Percentiles rank a stretch among this genome's conserved stretches.
Evolutionary conservation across 345 rosid species (phyloP).

Genomic region (Zanthoxylum bungeanum): DNA sequence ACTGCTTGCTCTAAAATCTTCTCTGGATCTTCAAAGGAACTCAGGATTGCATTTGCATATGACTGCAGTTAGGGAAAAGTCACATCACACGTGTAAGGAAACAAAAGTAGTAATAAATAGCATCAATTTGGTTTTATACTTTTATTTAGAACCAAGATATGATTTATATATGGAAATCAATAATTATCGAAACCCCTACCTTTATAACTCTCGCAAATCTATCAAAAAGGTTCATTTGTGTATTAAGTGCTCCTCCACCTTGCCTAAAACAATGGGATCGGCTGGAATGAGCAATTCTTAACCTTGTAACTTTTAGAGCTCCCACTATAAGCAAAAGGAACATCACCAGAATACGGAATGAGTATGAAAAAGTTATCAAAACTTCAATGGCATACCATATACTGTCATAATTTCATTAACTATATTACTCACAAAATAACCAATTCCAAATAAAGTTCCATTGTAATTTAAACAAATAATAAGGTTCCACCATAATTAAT

Average conservation of each 20-base stretch:
- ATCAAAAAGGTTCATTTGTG: slow-evolving; percentile 65
- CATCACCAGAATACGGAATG: background rate
- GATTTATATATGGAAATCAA: slow-evolving; percentile 2
- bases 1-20: slow-evolving; percentile 76
- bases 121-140: background rate
- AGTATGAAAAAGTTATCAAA: background rate
- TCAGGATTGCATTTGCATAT: slow-evolving; percentile 68
- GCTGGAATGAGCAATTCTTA: slow-evolving; percentile 20
- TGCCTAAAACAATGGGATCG: slow-evolving; percentile 31
- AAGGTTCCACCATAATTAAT: background rate
- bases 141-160: background rate
- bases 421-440: background rate
- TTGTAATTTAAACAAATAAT: too few species aligned
- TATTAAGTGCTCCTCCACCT: slow-evolving; percentile 52
- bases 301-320: slow-evolving; percentile 22
- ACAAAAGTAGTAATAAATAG: background rate
- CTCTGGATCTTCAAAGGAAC: slow-evolving; percentile 78
- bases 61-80: slow-evolving; percentile 46
- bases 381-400: background rate
- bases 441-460: background rate
- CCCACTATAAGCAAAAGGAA: slow-evolving; percentile 17
- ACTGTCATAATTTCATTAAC: background rate
- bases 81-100: background rate
- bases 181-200: slow-evolving; percentile 33
- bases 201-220: slow-evolving; percentile 71